A percentile compares a stretch with the other conserved stretches of the same genome.
phyloP scores from a whole-genome alignment of 805 yeast species.

The Gaillardinia entomophila region DNA sequence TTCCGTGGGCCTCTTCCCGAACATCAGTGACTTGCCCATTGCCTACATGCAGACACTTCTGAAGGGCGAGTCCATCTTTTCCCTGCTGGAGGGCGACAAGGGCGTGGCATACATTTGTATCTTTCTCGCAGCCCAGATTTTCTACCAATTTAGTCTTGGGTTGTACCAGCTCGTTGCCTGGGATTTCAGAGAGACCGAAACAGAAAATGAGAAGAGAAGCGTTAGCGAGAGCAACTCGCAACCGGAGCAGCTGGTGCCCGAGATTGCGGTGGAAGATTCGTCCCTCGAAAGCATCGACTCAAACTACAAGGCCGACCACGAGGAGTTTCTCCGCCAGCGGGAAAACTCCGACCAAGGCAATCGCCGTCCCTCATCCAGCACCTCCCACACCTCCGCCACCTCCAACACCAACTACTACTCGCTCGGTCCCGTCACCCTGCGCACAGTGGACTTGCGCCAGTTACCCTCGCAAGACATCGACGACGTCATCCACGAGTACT shows the following conservation, averaged over 20 bases:
- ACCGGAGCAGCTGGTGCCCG: not conserved
- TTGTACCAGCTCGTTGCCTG: constrained; percentile 61
- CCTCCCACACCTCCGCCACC: not conserved
- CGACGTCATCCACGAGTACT: constrained; percentile 40
- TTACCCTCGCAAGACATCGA: constrained; percentile 27
- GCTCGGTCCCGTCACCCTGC: constrained; percentile 4
- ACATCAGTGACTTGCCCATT: constrained; percentile 78
- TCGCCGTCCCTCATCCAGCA: not conserved
- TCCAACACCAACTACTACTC: constrained; percentile 8
- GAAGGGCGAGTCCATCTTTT: constrained; percentile 50
- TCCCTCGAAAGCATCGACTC: not conserved
- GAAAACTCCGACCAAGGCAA: not conserved
- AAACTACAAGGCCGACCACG: not conserved
- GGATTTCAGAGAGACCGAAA: constrained; percentile 51
- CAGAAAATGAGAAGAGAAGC: not conserved
- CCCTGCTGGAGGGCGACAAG: constrained; percentile 52
- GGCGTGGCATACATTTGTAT: constrained; percentile 86
- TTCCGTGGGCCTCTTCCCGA: constrained; percentile 71
- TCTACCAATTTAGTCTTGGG: constrained; percentile 72
- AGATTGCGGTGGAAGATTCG: not conserved
- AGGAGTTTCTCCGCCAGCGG: not conserved
- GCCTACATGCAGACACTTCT: constrained; percentile 76
- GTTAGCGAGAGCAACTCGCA: not conserved
- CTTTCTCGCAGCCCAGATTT: constrained; percentile 61
- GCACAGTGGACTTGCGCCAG: constrained; percentile 18